These are phyloP conservation scores for Pleurotus cornucopiae DNA, from an alignment of 768 basidiomycete species.

Conservation along the genomic window DNA sequence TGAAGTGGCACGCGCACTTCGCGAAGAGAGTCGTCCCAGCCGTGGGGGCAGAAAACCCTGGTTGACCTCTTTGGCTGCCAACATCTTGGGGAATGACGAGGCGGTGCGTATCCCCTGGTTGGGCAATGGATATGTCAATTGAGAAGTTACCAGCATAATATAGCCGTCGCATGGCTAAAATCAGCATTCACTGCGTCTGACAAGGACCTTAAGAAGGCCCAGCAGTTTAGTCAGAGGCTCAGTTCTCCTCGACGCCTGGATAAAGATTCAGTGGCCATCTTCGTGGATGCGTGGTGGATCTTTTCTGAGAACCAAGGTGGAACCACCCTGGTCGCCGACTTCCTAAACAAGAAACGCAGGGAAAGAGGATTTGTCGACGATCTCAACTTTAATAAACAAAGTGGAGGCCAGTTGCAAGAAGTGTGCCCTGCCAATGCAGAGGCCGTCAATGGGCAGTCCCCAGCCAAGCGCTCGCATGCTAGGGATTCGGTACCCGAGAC, in stretches of 20 bases:
- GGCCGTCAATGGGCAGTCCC: too few species aligned
- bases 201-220: not conserved
- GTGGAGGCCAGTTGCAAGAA: too few species aligned
- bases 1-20: not conserved
- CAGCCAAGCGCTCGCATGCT: too few species aligned
- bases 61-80: too few species aligned
- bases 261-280: slow-evolving; percentile 6
- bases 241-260: not conserved
- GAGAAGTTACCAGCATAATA: not conserved
- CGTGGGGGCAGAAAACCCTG: not conserved
- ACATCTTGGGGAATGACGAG: too few species aligned
- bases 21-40: not conserved
- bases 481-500: too few species aligned
- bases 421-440: too few species aligned
- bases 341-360: slow-evolving; percentile 8
- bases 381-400: not conserved
- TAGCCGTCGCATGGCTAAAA: not conserved
- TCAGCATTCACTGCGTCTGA: not conserved
- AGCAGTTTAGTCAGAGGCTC: not conserved
- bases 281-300: slow-evolving; percentile 18
- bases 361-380: slow-evolving; percentile 13
- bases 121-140: not conserved
- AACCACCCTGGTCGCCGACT: not conserved
- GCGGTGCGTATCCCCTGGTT: too few species aligned
- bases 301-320: slow-evolving; percentile 3